Evolutionary conservation across 2,329 filamentous ascomycete species (phyloP), one percentile per base, ranked within the genome.

Genomic region (Cytospora mali): DNA sequence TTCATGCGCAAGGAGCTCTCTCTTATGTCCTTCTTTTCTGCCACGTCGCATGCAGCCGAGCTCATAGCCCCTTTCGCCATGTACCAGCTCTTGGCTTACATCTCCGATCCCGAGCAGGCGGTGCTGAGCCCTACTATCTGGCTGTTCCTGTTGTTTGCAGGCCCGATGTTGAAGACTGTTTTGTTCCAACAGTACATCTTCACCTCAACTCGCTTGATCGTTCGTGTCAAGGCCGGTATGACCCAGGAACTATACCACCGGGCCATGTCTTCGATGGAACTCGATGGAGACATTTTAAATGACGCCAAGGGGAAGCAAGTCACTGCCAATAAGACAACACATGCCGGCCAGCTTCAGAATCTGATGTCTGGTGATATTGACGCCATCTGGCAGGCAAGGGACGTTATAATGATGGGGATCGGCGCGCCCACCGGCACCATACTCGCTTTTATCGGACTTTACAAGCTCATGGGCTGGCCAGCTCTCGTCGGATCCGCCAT

Each of bases 341-440:
- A 69, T 16, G 66, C 66, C 9, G 69, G 68, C 31, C 63, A 65
- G 48, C 66, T 64, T 52, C 66, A 64, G 16, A 86, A 84, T 61
- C 75, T 87, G 58, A 85, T 86, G 81, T 81, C 83, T 10, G 82
- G 82, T 29, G 84, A 87, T 66, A 76, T 87, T 11, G 83, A 86
- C 60, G 81, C 82, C 29, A 77, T 87, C 33, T 81, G 77, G 62
- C 77, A 73, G 28, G 78, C 81, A 10, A 77, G 83, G 42, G 84
- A 87, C 66, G 72, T 84, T 11, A 73, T 85, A 49, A 74, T 82
- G 54, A 74, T 81, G 14, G 61, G 71, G 1, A 73, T 79, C 33
- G 81, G 81, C 16, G 74, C 81, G 4, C 77, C 83, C 3, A 71
- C 77, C 1, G 80, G 81, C 18, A 81, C 80, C 7, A 67, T 76